Conservation (phyloP, 139 green algal species). For the Closterium sp. region DNA sequence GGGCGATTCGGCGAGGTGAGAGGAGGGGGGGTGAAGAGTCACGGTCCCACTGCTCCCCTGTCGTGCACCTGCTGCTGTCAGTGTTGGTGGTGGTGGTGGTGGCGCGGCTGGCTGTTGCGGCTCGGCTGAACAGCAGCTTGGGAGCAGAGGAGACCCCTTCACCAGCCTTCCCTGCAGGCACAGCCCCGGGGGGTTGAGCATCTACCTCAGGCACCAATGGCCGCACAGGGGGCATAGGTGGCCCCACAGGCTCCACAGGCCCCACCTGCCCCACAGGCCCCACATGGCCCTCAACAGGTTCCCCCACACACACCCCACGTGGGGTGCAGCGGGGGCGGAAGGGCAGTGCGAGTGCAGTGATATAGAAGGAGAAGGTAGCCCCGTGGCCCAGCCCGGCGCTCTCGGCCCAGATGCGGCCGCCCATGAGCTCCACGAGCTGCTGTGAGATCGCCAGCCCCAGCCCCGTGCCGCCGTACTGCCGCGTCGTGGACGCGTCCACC, state of each 20-base stretch:
- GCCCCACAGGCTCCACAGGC: too few relatives aligned
- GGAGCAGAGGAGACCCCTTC: too few relatives aligned
- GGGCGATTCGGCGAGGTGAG: not conserved
- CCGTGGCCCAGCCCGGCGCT: not conserved
- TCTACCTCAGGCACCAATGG: too few relatives aligned
- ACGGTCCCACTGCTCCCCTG: not conserved
- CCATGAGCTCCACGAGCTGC: constrained; percentile 11
- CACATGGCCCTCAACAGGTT: too few relatives aligned
- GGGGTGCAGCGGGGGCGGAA: not conserved
- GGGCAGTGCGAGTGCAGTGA: not conserved
- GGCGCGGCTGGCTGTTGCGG: not conserved
- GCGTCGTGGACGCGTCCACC: constrained; percentile 14
- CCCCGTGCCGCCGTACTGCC: constrained; percentile 37
- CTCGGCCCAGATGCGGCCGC: not conserved
- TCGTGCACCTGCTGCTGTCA: not conserved
- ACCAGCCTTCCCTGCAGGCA: not conserved
- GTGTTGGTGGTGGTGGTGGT: too few relatives aligned
- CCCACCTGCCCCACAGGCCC: too few relatives aligned
- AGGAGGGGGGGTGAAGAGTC: not conserved
- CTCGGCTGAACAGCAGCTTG: not conserved
- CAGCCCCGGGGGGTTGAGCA: too few relatives aligned
- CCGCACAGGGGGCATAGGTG: too few relatives aligned
- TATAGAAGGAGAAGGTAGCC: constrained; percentile 2
- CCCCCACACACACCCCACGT: too few relatives aligned
- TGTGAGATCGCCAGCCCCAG: constrained; percentile 30